phyloP scores from a whole-genome alignment of 495 filamentous ascomycete genomes.

The Chlorociboria aeruginascens region DNA sequence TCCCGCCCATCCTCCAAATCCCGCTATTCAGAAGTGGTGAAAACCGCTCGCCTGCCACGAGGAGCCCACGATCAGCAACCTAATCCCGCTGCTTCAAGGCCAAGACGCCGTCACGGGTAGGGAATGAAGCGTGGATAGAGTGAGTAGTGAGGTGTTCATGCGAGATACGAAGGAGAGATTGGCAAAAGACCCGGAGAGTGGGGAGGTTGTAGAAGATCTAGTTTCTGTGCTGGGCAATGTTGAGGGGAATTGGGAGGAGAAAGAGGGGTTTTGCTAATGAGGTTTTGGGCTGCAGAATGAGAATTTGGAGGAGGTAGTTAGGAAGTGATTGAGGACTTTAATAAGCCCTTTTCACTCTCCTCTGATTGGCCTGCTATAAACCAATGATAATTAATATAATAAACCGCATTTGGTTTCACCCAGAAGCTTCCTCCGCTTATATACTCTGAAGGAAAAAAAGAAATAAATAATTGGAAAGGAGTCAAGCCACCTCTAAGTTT shows the following conservation, averaged over 20 bases:
- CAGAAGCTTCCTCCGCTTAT: constrained; percentile 6
- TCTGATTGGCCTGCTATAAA: too few species aligned
- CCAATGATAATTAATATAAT: too few species aligned
- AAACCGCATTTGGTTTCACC: too few species aligned
- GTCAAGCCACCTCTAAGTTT: too few species aligned
- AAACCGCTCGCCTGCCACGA: neutral
- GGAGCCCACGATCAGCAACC: constrained; percentile 23
- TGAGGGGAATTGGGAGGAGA: neutral
- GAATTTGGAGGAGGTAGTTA: neutral
- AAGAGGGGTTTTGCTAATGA: neutral
- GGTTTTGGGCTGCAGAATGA: neutral
- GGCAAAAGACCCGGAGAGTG: neutral
- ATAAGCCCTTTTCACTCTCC: too few species aligned
- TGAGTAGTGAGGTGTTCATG: neutral
- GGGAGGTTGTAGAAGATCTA: neutral
- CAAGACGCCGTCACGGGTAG: constrained; percentile 38
- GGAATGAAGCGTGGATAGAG: neutral
- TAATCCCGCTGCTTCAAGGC: constrained; percentile 33
- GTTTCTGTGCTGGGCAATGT: neutral
- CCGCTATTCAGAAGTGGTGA: constrained; percentile 27
- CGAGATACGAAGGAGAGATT: neutral
- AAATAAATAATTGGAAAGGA: too few species aligned
- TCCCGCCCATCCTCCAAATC: constrained; percentile 32
- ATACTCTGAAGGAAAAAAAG: too few species aligned
- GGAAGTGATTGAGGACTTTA: neutral